These are phyloP conservation scores for Trichoderma sp. DNA, from an alignment of 2,329 filamentous ascomycete species.

Conservation along the genomic window DNA sequence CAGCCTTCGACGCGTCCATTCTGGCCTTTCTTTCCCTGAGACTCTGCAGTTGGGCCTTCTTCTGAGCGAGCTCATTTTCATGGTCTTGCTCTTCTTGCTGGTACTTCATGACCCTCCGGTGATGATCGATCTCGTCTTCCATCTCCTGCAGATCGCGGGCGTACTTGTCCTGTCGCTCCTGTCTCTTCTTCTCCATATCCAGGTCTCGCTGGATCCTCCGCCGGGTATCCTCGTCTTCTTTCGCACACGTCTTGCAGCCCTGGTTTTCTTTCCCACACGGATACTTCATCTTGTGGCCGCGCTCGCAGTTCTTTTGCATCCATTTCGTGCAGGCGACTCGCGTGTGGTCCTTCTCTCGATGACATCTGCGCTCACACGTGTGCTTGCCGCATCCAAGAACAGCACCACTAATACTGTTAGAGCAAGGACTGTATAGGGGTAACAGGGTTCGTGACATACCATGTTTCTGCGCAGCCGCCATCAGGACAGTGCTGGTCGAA, in stretches of 20 bases:
- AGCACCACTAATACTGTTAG: constrained; percentile 45
- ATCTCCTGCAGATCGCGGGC: constrained; percentile 49
- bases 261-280: constrained; percentile 48
- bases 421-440: neutral
- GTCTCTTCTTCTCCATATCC: constrained; percentile 53
- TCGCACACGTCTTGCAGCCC: constrained; percentile 55
- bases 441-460: constrained; percentile 49
- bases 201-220: constrained; percentile 50
- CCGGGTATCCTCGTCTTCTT: constrained; percentile 51
- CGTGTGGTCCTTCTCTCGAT: constrained; percentile 62
- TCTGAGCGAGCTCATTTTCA: constrained; percentile 48
- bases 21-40: constrained; percentile 41
- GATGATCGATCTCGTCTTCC: constrained; percentile 57
- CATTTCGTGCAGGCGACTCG: constrained; percentile 43
- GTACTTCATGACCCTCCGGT: constrained; percentile 49
- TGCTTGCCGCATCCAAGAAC: constrained; percentile 61
- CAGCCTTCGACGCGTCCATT: constrained; percentile 22
- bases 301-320: constrained; percentile 52
- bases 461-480: constrained; percentile 67
- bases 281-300: constrained; percentile 53
- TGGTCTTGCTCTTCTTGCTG: constrained; percentile 49
- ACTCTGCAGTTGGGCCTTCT: constrained; percentile 49
- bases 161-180: constrained; percentile 50
- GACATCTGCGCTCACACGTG: constrained; percentile 61
- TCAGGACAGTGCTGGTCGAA: constrained; percentile 67